Conservation (phyloP, 2,329 filamentous ascomycete genomes). For the Monosporascus sp. region DNA sequence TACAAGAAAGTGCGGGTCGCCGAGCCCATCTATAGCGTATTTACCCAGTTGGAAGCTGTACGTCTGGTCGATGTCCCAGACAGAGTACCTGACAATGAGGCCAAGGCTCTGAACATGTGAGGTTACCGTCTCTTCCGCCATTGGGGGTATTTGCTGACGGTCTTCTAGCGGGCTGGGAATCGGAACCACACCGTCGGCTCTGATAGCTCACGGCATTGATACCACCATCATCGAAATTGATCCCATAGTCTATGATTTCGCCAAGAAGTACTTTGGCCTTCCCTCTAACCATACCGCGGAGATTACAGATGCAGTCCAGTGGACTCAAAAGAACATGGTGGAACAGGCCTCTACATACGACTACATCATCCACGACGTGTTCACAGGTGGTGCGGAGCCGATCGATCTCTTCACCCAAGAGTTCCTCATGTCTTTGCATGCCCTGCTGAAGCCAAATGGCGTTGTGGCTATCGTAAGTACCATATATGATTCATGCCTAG, state of each 20-base stretch:
- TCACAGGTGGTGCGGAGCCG: conserved; percentile 92
- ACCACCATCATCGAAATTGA: conserved; percentile 96
- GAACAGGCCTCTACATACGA: conserved; percentile 56
- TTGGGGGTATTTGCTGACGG: conserved; percentile 8
- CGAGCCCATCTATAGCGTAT: conserved; percentile 94
- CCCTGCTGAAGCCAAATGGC: conserved; percentile 70
- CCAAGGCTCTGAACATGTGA: conserved; percentile 81
- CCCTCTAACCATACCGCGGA: conserved; percentile 72
- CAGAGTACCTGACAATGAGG: conserved; percentile 54
- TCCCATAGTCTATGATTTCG: conserved; percentile 79
- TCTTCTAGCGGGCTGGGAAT: conserved; percentile 74
- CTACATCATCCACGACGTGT: conserved; percentile 96
- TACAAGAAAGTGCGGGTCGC: conserved; percentile 50
- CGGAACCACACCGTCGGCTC: conserved; percentile 80
- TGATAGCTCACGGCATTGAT: conserved; percentile 82
- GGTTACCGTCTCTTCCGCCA: conserved; percentile 22
- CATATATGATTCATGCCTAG: conserved; percentile 8
- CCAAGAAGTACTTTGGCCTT: conserved; percentile 75
- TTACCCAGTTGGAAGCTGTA: conserved; percentile 89
- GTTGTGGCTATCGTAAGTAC: conserved; percentile 76
- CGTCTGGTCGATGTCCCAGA: conserved; percentile 64
- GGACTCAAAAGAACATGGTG: conserved; percentile 44
- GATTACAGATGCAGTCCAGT: conserved; percentile 77
- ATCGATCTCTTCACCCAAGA: conserved; percentile 80
- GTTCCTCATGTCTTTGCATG: conserved; percentile 67